Evolutionary conservation across 768 basidiomycete genomes (phyloP), one percentile per base, ranked within the genome.

Genomic region (Roridomyces roridus): DNA sequence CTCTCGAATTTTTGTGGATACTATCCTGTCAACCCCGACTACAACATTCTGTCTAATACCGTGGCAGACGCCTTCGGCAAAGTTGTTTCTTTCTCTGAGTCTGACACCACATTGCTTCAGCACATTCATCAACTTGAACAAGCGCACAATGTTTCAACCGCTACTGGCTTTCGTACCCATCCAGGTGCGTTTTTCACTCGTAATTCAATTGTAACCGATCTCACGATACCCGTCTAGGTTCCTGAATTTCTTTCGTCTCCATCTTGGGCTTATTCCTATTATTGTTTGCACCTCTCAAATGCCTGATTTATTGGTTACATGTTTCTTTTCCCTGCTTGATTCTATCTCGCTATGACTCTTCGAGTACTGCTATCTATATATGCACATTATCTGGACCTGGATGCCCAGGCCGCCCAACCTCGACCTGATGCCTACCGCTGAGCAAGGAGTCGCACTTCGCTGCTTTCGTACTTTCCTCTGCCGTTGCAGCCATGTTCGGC

Each of bases 401-500:
- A n/a, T n/a, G n/a, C n/a, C n/a, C n/a, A n/a, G n/a, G n/a, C n/a
- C n/a, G n/a, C n/a, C n/a, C n/a, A n/a, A n/a, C n/a, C n/a, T n/a
- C n/a, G n/a, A n/a, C n/a, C n/a, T n/a, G n/a, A n/a, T n/a, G n/a
- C n/a, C n/a, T n/a, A n/a, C n/a, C n/a, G n/a, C n/a, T n/a, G n/a
- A n/a, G n/a, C n/a, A n/a, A n/a, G n/a, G n/a, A n/a, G n/a, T n/a
- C n/a, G n/a, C n/a, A n/a, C n/a, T n/a, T n/a, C n/a, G n/a, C n/a
- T n/a, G n/a, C n/a, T n/a, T n/a, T n/a, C n/a, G n/a, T n/a, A n/a
- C n/a, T n/a, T n/a, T n/a, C n/a, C n/a, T n/a, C n/a, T n/a, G n/a
- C 18, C 42, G 29, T 52, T 6, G 40, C 64, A 98, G 96, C 97
- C 1, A 99, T 99, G 97, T 89, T 98, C 59, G 96, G 96, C 40